These are phyloP conservation scores for Acorus calamus DNA, from an alignment of 106 monocot genomes.

Conservation along the genomic window DNA sequence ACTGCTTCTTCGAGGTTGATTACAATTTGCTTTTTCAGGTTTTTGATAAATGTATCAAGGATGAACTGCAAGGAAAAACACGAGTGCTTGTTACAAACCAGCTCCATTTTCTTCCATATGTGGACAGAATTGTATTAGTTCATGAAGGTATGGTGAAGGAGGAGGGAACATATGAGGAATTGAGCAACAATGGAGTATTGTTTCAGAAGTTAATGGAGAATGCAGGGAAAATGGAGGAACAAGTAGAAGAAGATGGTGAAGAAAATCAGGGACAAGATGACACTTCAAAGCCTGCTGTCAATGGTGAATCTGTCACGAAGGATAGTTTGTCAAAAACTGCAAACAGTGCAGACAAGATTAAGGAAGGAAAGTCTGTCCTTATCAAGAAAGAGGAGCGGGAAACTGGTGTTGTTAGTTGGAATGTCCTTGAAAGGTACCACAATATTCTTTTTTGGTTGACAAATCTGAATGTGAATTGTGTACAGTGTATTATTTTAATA, in stretches of 20 bases:
- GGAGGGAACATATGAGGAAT: conserved; percentile 90
- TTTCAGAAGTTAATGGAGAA: conserved; percentile 99
- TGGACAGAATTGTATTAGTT: conserved; percentile 77
- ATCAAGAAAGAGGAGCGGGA: conserved; percentile 93
- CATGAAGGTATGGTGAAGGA: conserved; percentile 96
- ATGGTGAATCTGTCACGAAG: conserved; percentile 23
- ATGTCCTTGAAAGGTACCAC: conserved; percentile 60
- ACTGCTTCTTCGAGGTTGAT: neutral
- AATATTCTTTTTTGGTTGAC: neutral
- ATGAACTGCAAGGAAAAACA: conserved; percentile 77
- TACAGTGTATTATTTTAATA: no score
- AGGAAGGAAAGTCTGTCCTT: conserved; percentile 67
- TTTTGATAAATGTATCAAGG: conserved; percentile 96
- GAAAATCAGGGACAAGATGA: conserved; percentile 19
- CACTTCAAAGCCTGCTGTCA: conserved; percentile 22
- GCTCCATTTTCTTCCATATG: conserved; percentile 93
- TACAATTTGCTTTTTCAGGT: conserved; percentile 43
- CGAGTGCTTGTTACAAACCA: conserved; percentile 99
- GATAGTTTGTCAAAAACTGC: conserved; percentile 16
- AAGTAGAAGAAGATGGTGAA: conserved; percentile 39
- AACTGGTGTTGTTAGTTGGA: conserved; percentile 80
- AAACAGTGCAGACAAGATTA: conserved; percentile 28
- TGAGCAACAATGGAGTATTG: conserved; percentile 49
- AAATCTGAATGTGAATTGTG: no score
- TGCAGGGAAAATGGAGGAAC: conserved; percentile 99